Base-by-base conservation (phyloP, 140 eudicot genomes). In the Cichorium intybus region DNA sequence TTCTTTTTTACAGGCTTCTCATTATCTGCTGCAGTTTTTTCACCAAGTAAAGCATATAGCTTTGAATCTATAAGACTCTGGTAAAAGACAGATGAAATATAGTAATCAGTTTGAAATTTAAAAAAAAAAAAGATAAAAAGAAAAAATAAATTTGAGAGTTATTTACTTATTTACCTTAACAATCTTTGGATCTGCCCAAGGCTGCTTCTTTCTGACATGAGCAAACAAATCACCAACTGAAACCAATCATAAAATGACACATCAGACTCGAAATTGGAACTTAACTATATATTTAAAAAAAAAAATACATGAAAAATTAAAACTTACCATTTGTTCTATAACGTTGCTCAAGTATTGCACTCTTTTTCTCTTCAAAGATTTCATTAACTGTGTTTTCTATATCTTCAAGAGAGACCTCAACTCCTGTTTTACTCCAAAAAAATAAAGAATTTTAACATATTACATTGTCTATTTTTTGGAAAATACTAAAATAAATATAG, bases 1-100 rank as follows among this genome's bases (percentile, higher is more conserved):
- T 93, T 93, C 95, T 89, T 93, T 77, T 93, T 93, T 2, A 83
- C 77, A 58, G 95, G 95, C 80, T 88, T 88, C 75, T 89, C 95
- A 60, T 86, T 76, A 76, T 93, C 99, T 50, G 95, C 90, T 43
- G 85, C 99, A 49, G 97, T 93, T 77, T 84, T 89, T 72, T 82
- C 95, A 64, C 97, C 99, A 52, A 89, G 90, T 54, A 93, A 70
- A 4, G 69, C 95, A 60, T 50, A 71, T 39, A 93, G 70, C 71
- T 89, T 89, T 62, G 78, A 39, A 71, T 93, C 99, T 55, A 93
- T 74, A 31, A 84, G 70, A 68, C 82, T 64, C 97, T 89, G 97
- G 23, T 24, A 29, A 48, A 71, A 2, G 59, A 70, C 68, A 58
- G 20, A 56, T 26, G 18, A 60, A 37, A 29, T 27, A 52, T 45